Evolutionary conservation across 768 basidiomycete species (phyloP).

Genomic region (Omphalotus guepiniiformis): DNA sequence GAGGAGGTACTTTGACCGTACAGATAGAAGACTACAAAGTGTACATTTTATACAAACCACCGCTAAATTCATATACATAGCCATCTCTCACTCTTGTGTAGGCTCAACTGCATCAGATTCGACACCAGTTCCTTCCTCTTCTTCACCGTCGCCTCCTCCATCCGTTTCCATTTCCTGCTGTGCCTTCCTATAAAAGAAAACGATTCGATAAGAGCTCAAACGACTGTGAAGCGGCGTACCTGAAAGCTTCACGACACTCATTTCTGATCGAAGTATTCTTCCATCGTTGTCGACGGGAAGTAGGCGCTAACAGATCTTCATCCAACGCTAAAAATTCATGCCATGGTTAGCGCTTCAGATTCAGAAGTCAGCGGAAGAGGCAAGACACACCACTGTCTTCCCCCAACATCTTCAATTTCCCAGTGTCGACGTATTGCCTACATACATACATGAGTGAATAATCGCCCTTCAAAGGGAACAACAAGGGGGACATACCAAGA

Average conservation of each 20-base stretch:
- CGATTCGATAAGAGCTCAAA: not conserved
- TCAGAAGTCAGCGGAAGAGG: not conserved
- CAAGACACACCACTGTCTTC: constrained; percentile 60
- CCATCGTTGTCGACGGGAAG: constrained; percentile 55
- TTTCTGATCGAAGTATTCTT: constrained; percentile 46
- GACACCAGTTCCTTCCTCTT: constrained; percentile 1
- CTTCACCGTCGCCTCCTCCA: constrained; percentile 1
- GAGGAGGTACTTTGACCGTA: no score
- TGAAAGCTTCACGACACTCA: constrained; percentile 58
- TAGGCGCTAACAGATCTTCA: constrained; percentile 50
- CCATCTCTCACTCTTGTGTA: no score
- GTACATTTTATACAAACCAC: no score
- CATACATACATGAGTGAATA: constrained; percentile 2
- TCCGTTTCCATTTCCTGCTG: constrained; percentile 44
- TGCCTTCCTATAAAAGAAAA: constrained; percentile 29
- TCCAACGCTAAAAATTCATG: constrained; percentile 51
- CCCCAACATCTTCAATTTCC: constrained; percentile 60
- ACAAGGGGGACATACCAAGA: constrained; percentile 47
- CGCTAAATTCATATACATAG: no score
- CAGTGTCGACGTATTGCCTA: constrained; percentile 62
- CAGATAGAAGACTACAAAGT: no score
- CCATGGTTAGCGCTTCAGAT: not conserved
- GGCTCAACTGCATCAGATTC: no score
- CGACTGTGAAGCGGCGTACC: constrained; percentile 34
- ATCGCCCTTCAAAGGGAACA: not conserved